Conservation (phyloP, 768 basidiomycete species). For the Pisolithus marmoratus region DNA sequence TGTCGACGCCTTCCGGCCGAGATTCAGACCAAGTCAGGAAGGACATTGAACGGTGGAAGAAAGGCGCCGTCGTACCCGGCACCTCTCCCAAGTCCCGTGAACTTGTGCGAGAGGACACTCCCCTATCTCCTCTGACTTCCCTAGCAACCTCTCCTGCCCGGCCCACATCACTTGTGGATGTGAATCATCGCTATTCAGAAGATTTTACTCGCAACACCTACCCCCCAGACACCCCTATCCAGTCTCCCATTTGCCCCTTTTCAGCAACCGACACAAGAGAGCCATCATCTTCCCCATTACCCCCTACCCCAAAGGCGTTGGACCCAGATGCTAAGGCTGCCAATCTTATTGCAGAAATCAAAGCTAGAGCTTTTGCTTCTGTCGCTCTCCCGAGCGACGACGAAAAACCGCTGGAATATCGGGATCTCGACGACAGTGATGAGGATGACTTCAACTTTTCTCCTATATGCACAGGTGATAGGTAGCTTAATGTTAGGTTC, state of each 20-base stretch:
- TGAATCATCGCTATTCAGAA: conserved; percentile 4
- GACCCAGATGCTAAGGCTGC: conserved; percentile 41
- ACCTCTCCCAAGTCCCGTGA: conserved; percentile 11
- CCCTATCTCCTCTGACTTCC: conserved; percentile 10
- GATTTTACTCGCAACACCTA: conserved; percentile 3
- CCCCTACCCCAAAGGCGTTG: conserved; percentile 27
- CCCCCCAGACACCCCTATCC: conserved; percentile 12
- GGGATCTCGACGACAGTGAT: conserved; percentile 46
- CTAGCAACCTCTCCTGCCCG: conserved; percentile 4
- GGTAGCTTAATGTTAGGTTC: conserved; percentile 1
- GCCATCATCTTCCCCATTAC: conserved; percentile 12
- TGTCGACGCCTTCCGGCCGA: conserved; percentile 20
- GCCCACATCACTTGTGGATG: conserved; percentile 5
- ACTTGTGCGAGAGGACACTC: conserved; percentile 14
- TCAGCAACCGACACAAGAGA: conserved; percentile 21
- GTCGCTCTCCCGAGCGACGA: conserved; percentile 42
- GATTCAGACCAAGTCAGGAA: conserved; percentile 29
- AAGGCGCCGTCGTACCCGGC: conserved; percentile 14
- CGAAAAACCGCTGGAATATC: conserved; percentile 27
- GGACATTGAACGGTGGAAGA: conserved; percentile 41
- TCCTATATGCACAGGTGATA: conserved; percentile 3
- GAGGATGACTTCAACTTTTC: conserved; percentile 39
- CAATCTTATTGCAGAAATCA: conserved; percentile 58
- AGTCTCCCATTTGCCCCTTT: conserved; percentile 9
- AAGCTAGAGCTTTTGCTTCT: conserved; percentile 49